phyloP scores from a whole-genome alignment of 2,329 filamentous ascomycete species.

The Coniochaeta sp. region DNA sequence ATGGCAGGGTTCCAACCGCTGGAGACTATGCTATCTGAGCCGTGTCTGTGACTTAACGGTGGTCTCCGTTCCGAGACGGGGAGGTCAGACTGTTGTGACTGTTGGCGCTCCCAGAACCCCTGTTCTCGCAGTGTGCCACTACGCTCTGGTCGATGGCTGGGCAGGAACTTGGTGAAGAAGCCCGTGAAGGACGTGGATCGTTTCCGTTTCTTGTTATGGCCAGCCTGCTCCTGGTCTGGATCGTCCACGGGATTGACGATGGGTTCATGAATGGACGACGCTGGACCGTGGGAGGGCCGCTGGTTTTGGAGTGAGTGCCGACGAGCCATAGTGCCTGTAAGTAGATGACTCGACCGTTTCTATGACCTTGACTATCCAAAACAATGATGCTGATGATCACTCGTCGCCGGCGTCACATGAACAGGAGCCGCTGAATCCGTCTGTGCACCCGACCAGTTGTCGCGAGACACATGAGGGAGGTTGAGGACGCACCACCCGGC shows the following conservation, averaged over 20 bases:
- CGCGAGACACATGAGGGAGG: not conserved
- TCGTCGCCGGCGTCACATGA: not conserved
- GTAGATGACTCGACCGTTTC: not conserved
- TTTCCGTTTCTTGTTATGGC: not conserved
- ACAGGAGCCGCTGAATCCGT: not conserved
- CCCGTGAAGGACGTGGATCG: conserved; percentile 24
- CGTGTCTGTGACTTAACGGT: not conserved
- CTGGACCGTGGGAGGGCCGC: not conserved
- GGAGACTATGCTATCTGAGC: conserved; percentile 2
- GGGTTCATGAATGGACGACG: not conserved
- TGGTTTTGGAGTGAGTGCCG: not conserved
- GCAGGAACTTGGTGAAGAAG: conserved; percentile 39
- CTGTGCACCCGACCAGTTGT: not conserved
- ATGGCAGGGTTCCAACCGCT: not conserved
- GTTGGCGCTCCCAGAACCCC: conserved; percentile 22
- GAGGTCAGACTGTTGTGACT: not conserved
- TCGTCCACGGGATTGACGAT: not conserved
- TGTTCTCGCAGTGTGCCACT: conserved; percentile 37
- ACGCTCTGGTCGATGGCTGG: conserved; percentile 41
- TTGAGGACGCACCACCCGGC: not conserved
- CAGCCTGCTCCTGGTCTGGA: not conserved
- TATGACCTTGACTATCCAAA: not conserved
- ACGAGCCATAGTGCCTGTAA: not conserved
- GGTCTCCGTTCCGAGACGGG: not conserved
- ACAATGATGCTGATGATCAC: not conserved